Base-by-base conservation (phyloP, 495 filamentous ascomycete genomes). In the Hyaloscypha finlandica region DNA sequence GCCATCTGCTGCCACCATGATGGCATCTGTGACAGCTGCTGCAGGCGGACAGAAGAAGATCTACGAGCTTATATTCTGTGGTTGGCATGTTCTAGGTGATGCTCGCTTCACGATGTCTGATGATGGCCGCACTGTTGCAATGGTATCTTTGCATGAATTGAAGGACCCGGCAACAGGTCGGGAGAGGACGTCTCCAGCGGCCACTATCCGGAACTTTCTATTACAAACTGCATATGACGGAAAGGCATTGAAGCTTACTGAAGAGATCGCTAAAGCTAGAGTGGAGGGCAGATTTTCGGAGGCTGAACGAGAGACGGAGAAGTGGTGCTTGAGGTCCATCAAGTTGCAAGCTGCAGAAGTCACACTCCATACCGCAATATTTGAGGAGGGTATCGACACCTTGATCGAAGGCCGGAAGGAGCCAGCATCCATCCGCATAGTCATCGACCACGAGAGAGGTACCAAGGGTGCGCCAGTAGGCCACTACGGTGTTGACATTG, bases 221-320 rank as follows among this genome's bases (percentile, higher is more conserved):
- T 84, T 96, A 20, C 83, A 86, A 53, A 90, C 89, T 29, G 81
- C 86, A 30, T 96, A 97, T 74, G 91, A 97, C 74, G 90, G 89
- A 12, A 94, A 85, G 68, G 91, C 90, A 6, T 78, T 80, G 55
- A 89, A 90, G 52, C 87, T 92, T 71, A 87, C 87, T 8, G 95
- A 99, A 79, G 95, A 99, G 68, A 82, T 97, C 30, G 84, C 86
- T 29, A 94, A 92, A 76, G 94, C 94, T 11, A 87, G 88, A 65
- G 89, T 97, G 60, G 94, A 97, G 75, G 90, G 88, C 8, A 84
- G 95, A 45, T 94, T 92, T 71, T 77, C 90, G 2, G 92, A 96
- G 70, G 76, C 78, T 30, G 90, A 95, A 80, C 84, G 93, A 63
- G 90, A 97, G 77, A 85, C 87, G 56, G 82, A 86, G 31, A 88